These are phyloP conservation scores for Stagonosporopsis cucurbitacearum DNA, from an alignment of 2,329 filamentous ascomycete species.

Conservation along the genomic window DNA sequence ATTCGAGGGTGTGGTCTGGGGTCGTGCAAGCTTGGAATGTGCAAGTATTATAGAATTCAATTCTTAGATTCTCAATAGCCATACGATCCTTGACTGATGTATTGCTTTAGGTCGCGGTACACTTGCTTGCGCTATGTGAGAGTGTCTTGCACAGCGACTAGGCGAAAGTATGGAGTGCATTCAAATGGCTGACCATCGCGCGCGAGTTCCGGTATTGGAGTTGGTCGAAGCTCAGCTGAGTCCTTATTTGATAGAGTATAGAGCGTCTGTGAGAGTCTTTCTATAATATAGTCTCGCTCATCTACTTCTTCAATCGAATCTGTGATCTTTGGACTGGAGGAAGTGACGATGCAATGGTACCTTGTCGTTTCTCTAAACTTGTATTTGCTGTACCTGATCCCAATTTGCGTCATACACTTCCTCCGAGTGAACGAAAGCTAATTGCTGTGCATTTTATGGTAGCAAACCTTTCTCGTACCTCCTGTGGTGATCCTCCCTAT, in stretches of 20 bases:
- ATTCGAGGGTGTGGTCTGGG: slow-evolving; percentile 21
- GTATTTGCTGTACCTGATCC: not conserved
- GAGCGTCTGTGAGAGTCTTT: slow-evolving; percentile 30
- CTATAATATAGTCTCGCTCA: slow-evolving; percentile 22
- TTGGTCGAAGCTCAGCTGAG: slow-evolving; percentile 23
- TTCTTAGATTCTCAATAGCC: too few relatives aligned
- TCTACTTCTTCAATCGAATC: not conserved
- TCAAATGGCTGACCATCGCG: slow-evolving; percentile 36
- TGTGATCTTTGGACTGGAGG: slow-evolving; percentile 9
- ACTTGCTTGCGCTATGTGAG: too few relatives aligned
- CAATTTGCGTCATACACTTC: not conserved
- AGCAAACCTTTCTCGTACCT: slow-evolving; percentile 13
- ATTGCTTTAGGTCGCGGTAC: too few relatives aligned
- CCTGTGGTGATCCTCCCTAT: slow-evolving; percentile 37
- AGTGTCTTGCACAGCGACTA: too few relatives aligned
- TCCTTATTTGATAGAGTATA: slow-evolving; percentile 29
- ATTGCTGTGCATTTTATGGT: not conserved
- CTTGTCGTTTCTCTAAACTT: not conserved
- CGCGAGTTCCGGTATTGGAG: slow-evolving; percentile 27
- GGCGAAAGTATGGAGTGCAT: too few relatives aligned
- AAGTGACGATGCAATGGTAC: slow-evolving; percentile 26
- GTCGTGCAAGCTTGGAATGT: slow-evolving; percentile 20
- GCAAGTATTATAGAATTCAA: slow-evolving; percentile 26
- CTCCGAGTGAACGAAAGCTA: not conserved
- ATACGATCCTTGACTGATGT: too few relatives aligned